Base-by-base conservation (phyloP, 306 rosid genomes). In the Mimosa pudica region DNA sequence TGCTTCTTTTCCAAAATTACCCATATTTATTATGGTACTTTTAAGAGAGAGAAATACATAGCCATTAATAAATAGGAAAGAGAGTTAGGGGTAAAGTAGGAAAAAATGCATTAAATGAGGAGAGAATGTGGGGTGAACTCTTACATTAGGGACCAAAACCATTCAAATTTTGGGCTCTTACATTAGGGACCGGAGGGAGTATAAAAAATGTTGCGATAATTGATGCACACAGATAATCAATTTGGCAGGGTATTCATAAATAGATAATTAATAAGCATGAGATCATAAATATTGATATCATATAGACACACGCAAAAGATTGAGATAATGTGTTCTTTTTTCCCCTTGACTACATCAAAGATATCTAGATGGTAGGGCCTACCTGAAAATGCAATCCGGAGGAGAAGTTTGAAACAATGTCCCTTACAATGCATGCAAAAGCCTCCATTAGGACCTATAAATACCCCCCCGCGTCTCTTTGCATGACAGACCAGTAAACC, bases 391-490 rank as follows among this genome's bases (percentile, higher is more conserved):
- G 75, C 70, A 63, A 63, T 30, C 69, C 16, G 70, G 87, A 86
- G 77, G 82, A 24, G 72, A 69, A 79, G 67, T 55, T 30, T 67
- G 46, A 49, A 74, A 61, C 14, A 10, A 30, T 11, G 16, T 30
- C 67, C 14, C 3, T 61, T 9, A 0, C 65, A 20, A 30, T 9
- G 5, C 67, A 30, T 10, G 36, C 17, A 30, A 0, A 30, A 30
- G 14, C 63, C 64, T 80, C 83, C 73, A 33, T 20, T 60, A 60
- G 3, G 24, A 20, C 7, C 89, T 88, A 91, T 89, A 89, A 85
- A 88, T 89, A 85, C 10, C 18, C 79, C 79, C 82, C 68, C 81
- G 47, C 69, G 35, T 65, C 80, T 65, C 80, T 74, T 78, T 44
- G 77, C 81, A 74, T 86, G 76, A 24, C 73, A 79, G 73, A 80